Evolutionary conservation across 805 yeast genomes (phyloP).

Genomic region (Yarrowia sp.): DNA sequence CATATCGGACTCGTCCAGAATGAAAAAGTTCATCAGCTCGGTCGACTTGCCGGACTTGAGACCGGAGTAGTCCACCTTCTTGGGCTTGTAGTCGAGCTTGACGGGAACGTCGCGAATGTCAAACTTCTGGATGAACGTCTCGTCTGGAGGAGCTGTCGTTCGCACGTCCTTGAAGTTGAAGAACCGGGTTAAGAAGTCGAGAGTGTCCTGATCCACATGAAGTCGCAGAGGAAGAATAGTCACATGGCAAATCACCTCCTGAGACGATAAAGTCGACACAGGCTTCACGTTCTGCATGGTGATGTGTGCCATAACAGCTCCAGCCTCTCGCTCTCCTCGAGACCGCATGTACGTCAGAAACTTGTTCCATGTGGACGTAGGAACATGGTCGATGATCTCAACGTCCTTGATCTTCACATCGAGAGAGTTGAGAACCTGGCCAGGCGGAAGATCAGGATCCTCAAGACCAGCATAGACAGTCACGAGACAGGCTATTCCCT

Average conservation of each 20-base stretch:
- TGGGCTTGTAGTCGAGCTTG: slow-evolving; percentile 87
- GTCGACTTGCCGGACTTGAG: slow-evolving; percentile 80
- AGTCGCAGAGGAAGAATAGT: slow-evolving; percentile 70
- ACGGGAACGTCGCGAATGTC: slow-evolving; percentile 50
- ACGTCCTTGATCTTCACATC: slow-evolving; percentile 53
- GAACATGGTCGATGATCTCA: slow-evolving; percentile 70
- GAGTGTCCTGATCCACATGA: slow-evolving; percentile 89
- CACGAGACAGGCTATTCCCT: slow-evolving; percentile 51
- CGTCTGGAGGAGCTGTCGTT: slow-evolving; percentile 39
- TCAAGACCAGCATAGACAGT: slow-evolving; percentile 45
- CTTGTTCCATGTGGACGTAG: slow-evolving; percentile 89
- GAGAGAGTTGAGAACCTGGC: slow-evolving; percentile 51
- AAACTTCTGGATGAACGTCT: slow-evolving; percentile 61
- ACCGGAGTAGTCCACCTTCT: slow-evolving; percentile 80
- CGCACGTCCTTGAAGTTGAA: slow-evolving; percentile 74
- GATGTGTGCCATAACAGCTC: slow-evolving; percentile 59
- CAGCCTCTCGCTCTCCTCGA: slow-evolving; percentile 67
- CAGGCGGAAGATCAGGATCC: slow-evolving; percentile 39
- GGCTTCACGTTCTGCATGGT: slow-evolving; percentile 63
- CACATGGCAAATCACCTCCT: slow-evolving; percentile 59
- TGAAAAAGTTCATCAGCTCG: slow-evolving; percentile 85
- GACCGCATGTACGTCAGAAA: slow-evolving; percentile 67
- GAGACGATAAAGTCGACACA: slow-evolving; percentile 56
- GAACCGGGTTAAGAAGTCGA: slow-evolving; percentile 78
- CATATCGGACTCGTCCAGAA: slow-evolving; percentile 80